Evolutionary conservation across 2,329 filamentous ascomycete genomes (phyloP), one percentile per base, ranked within the genome.

Genomic region (Zymoseptoria ardabiliae): DNA sequence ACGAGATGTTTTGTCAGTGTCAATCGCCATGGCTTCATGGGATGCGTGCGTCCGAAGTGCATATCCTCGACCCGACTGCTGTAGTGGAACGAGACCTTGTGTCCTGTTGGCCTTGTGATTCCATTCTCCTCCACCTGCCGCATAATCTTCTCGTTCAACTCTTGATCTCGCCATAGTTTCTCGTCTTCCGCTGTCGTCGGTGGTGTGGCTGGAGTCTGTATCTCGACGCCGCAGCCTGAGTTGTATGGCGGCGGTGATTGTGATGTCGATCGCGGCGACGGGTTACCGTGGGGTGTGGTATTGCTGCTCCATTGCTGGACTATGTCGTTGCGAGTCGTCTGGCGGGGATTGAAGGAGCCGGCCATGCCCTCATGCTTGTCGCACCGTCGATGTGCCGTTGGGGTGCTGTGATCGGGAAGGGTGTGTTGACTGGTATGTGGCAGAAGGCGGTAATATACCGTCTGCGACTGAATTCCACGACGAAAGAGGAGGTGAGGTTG

Each of bases 21-120:
- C 64, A 99, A 79, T 41, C 94, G 90, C 93, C 94, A 97, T 60
- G 94, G 94, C 75, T 99, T 99, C 94, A 99, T 99, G 20, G 94
- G 94, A 78, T 99, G 94, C 9, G 82, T 82, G 13, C 83, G 81
- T 59, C 96, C 91, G 72, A 97, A 97, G 73, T 93, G 92, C 79
- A 97, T 97, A 76, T 97, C 97, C 65, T 93, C 93, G 72, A 97
- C 94, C 77, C 97, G 93, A 2, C 90, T 95, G 73, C 97, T 93
- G 82, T 97, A 97, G 76, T 97, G 97, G 78, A 97, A 97, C 58
- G 93, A 93, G 60, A 97, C 90, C 30, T 83, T 91, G 76, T 95
- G 92, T 66, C 91, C 92, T 71, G 88, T 87, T 1, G 93, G 92
- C 41, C 86, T 83, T 56, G 85, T 84, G 69, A 97, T 90, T 66